Base-by-base conservation (phyloP, 1,284 basidiomycete species). In the Somion occarium region DNA sequence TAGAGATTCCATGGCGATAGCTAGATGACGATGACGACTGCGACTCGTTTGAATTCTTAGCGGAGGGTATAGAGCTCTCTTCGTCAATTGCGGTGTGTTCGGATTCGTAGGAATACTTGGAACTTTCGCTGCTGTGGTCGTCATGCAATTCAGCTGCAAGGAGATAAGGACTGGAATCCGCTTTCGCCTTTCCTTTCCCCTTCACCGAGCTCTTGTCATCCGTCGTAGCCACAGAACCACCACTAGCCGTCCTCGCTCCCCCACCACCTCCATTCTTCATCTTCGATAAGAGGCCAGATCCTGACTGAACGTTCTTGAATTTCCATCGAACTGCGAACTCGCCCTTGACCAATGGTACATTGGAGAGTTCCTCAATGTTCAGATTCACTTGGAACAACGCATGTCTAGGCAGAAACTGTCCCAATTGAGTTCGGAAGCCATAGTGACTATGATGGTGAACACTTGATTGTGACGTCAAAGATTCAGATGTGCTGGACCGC, bases 311-410 rank as follows among this genome's bases (percentile, higher is more conserved):
- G 56, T 82, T 75, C 69, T 83, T 86, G 69, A 91, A 79, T 64
- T 82, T 85, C 89, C 89, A 92, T 45, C 78, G 75, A 37, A 86
- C 78, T 13, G 75, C 80, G 61, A 92, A 92, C 60, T 88, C 77
- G 55, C 90, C 90, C 38, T 71, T 69, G 45, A 91, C 80, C 54
- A 91, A 78, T 0, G 90, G 89, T 0, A 93, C 83, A 60, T 83
- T 87, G 39, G 79, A 74, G 25, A 92, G 76, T 59, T 91, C 81
- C 65, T 91, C 87, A 41, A 92, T 76, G 27, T 74, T 73, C 44
- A 92, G 64, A 15, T 73, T 70, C 24, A 83, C 80, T 50, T 80
- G 76, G 68, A 92, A 91, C 52, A 80, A 75, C 2, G 86, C 79
- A 61, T 85, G 80, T 56, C 71, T 71, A 11, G 80, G 77, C 3